Evolutionary conservation across 768 basidiomycete species (phyloP).

Genomic region (Collybia mongolica): DNA sequence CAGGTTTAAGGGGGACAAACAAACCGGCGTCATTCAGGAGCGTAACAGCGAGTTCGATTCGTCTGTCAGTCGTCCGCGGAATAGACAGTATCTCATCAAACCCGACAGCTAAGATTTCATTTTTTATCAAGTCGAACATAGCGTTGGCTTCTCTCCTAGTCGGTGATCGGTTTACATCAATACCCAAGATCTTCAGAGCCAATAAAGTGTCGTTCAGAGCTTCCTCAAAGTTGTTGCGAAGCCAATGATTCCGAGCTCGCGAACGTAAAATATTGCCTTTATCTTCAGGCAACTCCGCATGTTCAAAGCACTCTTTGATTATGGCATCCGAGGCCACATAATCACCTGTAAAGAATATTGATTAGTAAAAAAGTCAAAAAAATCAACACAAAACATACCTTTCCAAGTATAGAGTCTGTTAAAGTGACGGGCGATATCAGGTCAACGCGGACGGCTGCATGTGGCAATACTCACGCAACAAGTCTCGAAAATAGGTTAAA

Average conservation of each 20-base stretch:
- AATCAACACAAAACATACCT: slow-evolving; percentile 32
- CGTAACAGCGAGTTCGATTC: slow-evolving; percentile 61
- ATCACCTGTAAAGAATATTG: slow-evolving; percentile 40
- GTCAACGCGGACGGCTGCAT: background rate
- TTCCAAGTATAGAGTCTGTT: slow-evolving; percentile 63
- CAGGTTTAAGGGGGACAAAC: slow-evolving; percentile 5
- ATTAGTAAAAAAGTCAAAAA: background rate
- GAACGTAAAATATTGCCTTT: slow-evolving; percentile 55
- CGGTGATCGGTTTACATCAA: slow-evolving; percentile 56
- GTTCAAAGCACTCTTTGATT: slow-evolving; percentile 52
- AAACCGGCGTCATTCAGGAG: slow-evolving; percentile 69
- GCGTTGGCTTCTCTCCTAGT: slow-evolving; percentile 52
- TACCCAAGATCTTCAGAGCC: slow-evolving; percentile 60
- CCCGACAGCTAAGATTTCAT: slow-evolving; percentile 67
- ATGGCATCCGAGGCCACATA: slow-evolving; percentile 50
- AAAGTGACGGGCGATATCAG: background rate
- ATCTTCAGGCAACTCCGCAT: slow-evolving; percentile 50
- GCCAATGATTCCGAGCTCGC: slow-evolving; percentile 64
- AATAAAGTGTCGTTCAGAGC: slow-evolving; percentile 58
- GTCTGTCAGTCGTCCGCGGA: slow-evolving; percentile 57
- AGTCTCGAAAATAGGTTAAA: slow-evolving; percentile 55
- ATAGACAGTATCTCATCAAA: slow-evolving; percentile 66
- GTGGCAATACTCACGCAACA: slow-evolving; percentile 49
- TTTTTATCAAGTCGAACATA: slow-evolving; percentile 72
- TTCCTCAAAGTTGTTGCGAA: slow-evolving; percentile 52